phyloP scores from a whole-genome alignment of 257 asterid genomes.

The Solanum megistacrolobum region DNA sequence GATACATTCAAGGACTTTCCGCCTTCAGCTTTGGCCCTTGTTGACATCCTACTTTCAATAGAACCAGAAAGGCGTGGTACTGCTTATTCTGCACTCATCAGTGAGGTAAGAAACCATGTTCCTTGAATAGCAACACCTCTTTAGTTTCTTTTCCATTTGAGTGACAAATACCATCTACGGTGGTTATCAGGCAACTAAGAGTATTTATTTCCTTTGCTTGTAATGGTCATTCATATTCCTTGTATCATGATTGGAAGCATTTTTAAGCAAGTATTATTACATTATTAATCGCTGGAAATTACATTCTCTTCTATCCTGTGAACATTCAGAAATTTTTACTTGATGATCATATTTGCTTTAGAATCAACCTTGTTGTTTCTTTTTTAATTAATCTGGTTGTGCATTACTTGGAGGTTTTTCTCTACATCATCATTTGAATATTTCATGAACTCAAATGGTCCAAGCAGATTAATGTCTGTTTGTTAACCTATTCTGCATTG shows the following conservation, averaged over 20 bases:
- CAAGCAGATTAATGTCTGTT: background rate
- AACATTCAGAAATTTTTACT: background rate
- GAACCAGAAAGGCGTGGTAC: slow-evolving; percentile 79
- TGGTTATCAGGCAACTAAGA: background rate
- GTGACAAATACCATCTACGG: background rate
- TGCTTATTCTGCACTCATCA: slow-evolving; percentile 68
- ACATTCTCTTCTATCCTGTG: background rate
- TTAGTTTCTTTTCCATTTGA: background rate
- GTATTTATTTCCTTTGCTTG: background rate
- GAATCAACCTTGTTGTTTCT: background rate
- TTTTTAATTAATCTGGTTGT: background rate
- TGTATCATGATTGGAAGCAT: background rate
- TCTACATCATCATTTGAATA: background rate
- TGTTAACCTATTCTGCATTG: background rate
- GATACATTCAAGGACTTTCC: slow-evolving; percentile 74
- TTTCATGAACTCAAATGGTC: background rate
- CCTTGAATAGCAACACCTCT: background rate
- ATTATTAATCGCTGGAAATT: background rate
- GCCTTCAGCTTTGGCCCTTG: slow-evolving; percentile 57
- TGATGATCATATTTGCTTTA: background rate
- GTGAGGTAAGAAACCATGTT: slow-evolving; percentile 37
- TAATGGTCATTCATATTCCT: background rate
- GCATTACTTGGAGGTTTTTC: background rate
- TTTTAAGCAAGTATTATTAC: background rate
- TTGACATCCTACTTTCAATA: slow-evolving; percentile 65